These are phyloP conservation scores for Trametes cubensis DNA, from an alignment of 768 basidiomycete genomes.

Conservation along the genomic window DNA sequence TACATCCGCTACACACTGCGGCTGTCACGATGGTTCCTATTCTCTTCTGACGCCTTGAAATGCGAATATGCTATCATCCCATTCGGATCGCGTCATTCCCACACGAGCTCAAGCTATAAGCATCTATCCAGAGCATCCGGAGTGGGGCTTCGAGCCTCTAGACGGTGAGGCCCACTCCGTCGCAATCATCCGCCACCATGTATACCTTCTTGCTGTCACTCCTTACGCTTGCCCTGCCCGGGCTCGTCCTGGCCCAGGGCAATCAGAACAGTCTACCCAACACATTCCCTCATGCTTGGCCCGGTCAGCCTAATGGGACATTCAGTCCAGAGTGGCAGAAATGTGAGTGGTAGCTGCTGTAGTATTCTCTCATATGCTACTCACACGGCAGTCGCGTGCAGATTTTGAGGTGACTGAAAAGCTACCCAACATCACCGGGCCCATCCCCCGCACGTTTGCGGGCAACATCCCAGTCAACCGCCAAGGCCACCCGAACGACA, in stretches of 20 bases:
- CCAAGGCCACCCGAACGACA: constrained; percentile 34
- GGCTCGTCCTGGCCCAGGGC: constrained; percentile 7
- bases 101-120: neutral
- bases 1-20: neutral
- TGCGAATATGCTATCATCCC: constrained; percentile 14
- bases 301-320: constrained; percentile 29
- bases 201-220: neutral
- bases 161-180: neutral
- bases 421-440: constrained; percentile 35
- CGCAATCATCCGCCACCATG: neutral
- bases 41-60: constrained; percentile 11
- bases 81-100: constrained; percentile 10
- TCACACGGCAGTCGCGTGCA: neutral
- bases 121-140: neutral
- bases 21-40: constrained; percentile 14
- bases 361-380: too few species aligned
- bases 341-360: constrained; percentile 29
- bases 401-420: constrained; percentile 34
- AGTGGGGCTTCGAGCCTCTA: neutral
- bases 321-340: constrained; percentile 32
- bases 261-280: constrained; percentile 19
- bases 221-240: constrained; percentile 1
- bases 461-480: constrained; percentile 37
- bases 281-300: constrained; percentile 32
- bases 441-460: constrained; percentile 32